Percentiles rank a stretch among this genome's conserved stretches.
Conservation (phyloP, 129 eudicot species). For the Sambucus nigra region DNA sequence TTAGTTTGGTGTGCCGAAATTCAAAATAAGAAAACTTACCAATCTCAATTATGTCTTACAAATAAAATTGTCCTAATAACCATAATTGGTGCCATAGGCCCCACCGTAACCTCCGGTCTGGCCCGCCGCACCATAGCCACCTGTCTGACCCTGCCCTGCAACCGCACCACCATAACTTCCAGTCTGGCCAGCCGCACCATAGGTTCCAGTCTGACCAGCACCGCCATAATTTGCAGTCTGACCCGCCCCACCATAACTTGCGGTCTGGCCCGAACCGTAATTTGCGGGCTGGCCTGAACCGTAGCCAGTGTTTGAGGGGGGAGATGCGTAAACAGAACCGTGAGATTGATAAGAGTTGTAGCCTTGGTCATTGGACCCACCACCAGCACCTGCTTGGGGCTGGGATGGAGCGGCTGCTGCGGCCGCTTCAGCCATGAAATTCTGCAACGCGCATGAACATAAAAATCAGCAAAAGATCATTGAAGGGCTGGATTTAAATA, state of each 20-base stretch:
- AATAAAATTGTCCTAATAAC: no score
- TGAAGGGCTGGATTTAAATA: not conserved
- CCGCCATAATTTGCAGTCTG: not conserved
- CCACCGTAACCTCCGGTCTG: constrained; percentile 41
- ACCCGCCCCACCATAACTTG: not conserved
- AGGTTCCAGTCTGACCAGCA: not conserved
- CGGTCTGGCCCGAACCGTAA: constrained; percentile 25
- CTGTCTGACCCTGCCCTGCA: constrained; percentile 10
- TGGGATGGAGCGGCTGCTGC: constrained; percentile 17
- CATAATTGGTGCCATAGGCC: constrained; percentile 39
- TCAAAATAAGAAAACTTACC: no score
- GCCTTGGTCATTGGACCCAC: constrained; percentile 31
- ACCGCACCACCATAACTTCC: constrained; percentile 7
- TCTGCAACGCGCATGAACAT: constrained; percentile 46
- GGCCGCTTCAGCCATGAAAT: constrained; percentile 50
- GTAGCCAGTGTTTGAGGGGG: constrained; percentile 24
- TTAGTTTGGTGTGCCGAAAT: no score
- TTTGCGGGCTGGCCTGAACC: constrained; percentile 26
- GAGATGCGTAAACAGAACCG: constrained; percentile 17
- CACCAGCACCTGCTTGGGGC: constrained; percentile 16
- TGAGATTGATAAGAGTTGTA: constrained; percentile 32
- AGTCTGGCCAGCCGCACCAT: constrained; percentile 5
- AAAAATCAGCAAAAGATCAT: no score
- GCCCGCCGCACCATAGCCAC: constrained; percentile 34
- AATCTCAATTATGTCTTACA: no score